phyloP scores from a whole-genome alignment of 768 basidiomycete species.

The Leccinum rimulosum region DNA sequence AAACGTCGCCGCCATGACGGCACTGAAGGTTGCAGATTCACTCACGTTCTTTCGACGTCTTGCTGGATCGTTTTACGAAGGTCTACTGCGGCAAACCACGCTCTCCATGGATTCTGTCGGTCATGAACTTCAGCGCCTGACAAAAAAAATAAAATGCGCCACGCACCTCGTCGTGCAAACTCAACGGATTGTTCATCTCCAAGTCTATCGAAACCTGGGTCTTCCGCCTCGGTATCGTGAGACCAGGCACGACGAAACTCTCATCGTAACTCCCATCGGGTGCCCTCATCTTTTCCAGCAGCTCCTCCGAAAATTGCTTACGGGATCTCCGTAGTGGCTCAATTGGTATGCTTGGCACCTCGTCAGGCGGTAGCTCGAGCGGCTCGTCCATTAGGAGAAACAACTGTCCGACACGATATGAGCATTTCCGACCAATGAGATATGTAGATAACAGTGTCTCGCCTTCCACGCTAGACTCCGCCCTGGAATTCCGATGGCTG shows the following conservation, averaged over 20 bases:
- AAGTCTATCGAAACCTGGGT: slow-evolving; percentile 42
- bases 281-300: slow-evolving; percentile 72
- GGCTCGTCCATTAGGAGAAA: slow-evolving; percentile 70
- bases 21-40: slow-evolving; percentile 9
- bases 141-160: neutral
- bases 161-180: slow-evolving; percentile 69
- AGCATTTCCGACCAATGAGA: slow-evolving; percentile 17
- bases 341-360: slow-evolving; percentile 36
- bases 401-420: slow-evolving; percentile 43
- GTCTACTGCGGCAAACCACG: slow-evolving; percentile 90
- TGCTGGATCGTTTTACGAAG: slow-evolving; percentile 86
- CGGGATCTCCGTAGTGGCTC: slow-evolving; percentile 48
- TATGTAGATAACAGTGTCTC: slow-evolving; percentile 16
- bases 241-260: slow-evolving; percentile 57
- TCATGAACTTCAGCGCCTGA: neutral
- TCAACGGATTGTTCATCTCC: slow-evolving; percentile 77
- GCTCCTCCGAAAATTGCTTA: slow-evolving; percentile 51
- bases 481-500: slow-evolving; percentile 54
- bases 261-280: slow-evolving; percentile 86
- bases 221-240: slow-evolving; percentile 33
- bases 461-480: slow-evolving; percentile 86
- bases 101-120: slow-evolving; percentile 87
- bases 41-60: slow-evolving; percentile 95
- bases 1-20: slow-evolving; percentile 2
- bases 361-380: slow-evolving; percentile 48